Evolutionary conservation across 495 filamentous ascomycete genomes (phyloP), one percentile per base, ranked within the genome.

Genomic region (Lasiosphaeris hirsuta): DNA sequence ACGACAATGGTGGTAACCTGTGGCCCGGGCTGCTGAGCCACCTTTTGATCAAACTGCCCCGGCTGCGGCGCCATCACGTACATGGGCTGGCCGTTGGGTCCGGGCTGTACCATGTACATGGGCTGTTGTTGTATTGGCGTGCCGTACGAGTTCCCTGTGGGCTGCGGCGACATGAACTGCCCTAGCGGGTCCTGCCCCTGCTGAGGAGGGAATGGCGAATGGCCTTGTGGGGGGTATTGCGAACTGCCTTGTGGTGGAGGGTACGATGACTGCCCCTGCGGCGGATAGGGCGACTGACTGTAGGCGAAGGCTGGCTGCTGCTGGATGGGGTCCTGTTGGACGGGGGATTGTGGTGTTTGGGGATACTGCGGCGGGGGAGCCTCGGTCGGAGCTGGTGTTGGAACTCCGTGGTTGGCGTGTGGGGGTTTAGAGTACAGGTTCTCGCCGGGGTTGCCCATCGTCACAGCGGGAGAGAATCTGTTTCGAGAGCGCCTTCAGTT

Each of bases 281-380:
- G n/a, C n/a, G n/a, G n/a, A n/a, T 42, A 38, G 1, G 17, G 17
- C 64, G 55, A 51, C 74, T 70, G 65, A 75, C 75, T 10, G 74
- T 72, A 52, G 23, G 47, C 23, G 69, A 45, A 45, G 14, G 42
- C 13, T 13, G 40, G 42, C 10, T 45, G 42, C 5, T 8, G n/a
- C 23, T 43, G 40, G 18, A 4, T 43, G 13, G 42, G 42, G 42
- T 1, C 2, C 42, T 39, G 37, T 63, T 33, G 63, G 50, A 53
- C 57, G 51, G n/a, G 69, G 68, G 57, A 75, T 61, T 52, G 65
- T 37, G 42, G 42, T 8, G 42, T 19, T 45, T 45, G 42, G n/a
- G 42, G 42, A n/a, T 45, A 45, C 23, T 45, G 42, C 14, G 42
- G 42, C 11, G 42, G 42, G 3, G 42, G 7, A 17, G 42, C 7